phyloP scores from a whole-genome alignment of 345 rosid genomes.

The Cardiospermum halicacabum region DNA sequence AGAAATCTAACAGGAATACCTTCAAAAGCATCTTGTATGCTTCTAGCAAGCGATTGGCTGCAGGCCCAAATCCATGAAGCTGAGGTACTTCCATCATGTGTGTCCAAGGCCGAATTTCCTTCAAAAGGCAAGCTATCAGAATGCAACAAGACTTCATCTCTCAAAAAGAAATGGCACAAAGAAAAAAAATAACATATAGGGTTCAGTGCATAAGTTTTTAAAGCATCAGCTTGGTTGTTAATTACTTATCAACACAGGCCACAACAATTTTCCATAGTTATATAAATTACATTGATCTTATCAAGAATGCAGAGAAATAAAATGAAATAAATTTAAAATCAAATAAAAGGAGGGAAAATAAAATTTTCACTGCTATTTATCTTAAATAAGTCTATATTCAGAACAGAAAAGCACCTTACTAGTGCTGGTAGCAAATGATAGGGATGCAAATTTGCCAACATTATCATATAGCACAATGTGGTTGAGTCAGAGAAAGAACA shows the following conservation, averaged over 20 bases:
- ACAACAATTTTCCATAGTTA: neutral
- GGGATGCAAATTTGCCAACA: neutral
- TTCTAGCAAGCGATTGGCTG: constrained; percentile 93
- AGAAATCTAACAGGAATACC: constrained; percentile 34
- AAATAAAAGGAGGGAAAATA: neutral
- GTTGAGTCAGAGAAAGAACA: neutral
- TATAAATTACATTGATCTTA: neutral
- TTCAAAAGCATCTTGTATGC: constrained; percentile 97
- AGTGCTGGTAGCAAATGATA: neutral
- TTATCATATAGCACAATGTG: neutral
- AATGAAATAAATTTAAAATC: too few relatives aligned
- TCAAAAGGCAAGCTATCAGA: constrained; percentile 9
- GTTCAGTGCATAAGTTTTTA: neutral
- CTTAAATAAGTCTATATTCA: neutral
- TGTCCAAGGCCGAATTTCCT: constrained; percentile 99
- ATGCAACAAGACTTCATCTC: neutral
- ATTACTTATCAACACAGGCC: neutral
- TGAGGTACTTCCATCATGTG: constrained; percentile 99
- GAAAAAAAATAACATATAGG: too few relatives aligned
- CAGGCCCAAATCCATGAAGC: constrained; percentile 98
- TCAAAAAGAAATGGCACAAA: neutral
- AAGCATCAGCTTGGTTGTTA: neutral
- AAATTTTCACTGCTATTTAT: neutral
- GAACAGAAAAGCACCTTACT: neutral
- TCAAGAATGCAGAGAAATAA: neutral